A percentile compares a stretch with the other conserved stretches of the same genome.
Conservation (phyloP, 2,329 filamentous ascomycete species). For the Epichloe scottii region DNA sequence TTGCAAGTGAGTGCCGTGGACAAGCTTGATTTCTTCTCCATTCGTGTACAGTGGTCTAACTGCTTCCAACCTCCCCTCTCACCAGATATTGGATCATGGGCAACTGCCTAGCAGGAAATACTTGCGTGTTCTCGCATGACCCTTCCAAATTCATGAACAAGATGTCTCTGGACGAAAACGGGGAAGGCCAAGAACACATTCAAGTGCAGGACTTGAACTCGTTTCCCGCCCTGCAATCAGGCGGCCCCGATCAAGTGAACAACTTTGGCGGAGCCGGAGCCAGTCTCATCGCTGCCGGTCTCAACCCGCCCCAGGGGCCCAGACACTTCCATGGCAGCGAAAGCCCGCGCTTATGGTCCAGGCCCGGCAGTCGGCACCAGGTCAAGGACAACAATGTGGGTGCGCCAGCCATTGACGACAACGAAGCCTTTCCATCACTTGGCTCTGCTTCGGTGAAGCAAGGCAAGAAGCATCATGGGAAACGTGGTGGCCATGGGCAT, state of each 20-base stretch:
- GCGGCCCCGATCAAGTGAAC: constrained; percentile 45
- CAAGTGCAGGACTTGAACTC: constrained; percentile 74
- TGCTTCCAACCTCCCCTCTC: not conserved
- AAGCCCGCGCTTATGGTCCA: constrained; percentile 61
- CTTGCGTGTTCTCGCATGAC: constrained; percentile 95
- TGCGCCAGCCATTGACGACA: constrained; percentile 77
- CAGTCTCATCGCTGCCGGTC: constrained; percentile 37
- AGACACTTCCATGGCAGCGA: constrained; percentile 49
- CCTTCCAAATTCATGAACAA: constrained; percentile 76
- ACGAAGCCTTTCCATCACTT: constrained; percentile 86
- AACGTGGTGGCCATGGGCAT: constrained; percentile 71
- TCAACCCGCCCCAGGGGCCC: constrained; percentile 58
- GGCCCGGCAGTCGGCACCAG: constrained; percentile 69
- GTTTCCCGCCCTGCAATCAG: constrained; percentile 64
- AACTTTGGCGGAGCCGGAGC: constrained; percentile 36
- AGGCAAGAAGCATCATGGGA: constrained; percentile 86
- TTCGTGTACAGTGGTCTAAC: not conserved
- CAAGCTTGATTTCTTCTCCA: not conserved
- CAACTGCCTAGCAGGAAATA: constrained; percentile 84
- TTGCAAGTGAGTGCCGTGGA: constrained; percentile 71
- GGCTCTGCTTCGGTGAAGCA: constrained; percentile 64
- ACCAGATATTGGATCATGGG: constrained; percentile 87
- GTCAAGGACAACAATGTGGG: constrained; percentile 46
- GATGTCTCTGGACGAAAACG: constrained; percentile 58
- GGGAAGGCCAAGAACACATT: constrained; percentile 51